These are phyloP conservation scores for Cyberlindnera petersonii DNA, from an alignment of 805 yeast genomes.

Conservation along the genomic window DNA sequence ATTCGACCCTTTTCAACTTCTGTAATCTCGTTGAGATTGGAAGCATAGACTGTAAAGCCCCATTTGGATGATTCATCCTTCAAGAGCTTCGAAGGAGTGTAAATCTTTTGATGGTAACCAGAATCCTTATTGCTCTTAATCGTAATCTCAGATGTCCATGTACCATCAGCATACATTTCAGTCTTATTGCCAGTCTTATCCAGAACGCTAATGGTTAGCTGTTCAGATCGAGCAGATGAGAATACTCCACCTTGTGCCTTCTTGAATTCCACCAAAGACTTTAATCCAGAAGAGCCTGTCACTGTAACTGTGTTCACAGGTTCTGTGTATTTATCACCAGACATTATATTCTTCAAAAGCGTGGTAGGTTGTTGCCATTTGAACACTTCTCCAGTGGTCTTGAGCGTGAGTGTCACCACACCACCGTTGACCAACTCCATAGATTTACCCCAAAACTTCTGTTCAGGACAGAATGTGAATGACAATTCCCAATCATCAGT, in stretches of 20 bases:
- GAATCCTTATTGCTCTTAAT: constrained; percentile 30
- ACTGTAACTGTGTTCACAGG: constrained; percentile 70
- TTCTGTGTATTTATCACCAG: constrained; percentile 93
- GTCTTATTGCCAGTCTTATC: constrained; percentile 21
- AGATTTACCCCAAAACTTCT: constrained; percentile 94
- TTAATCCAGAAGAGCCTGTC: constrained; percentile 62
- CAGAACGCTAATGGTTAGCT: constrained; percentile 35
- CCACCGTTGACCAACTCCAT: constrained; percentile 82
- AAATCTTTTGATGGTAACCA: constrained; percentile 41
- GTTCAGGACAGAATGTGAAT: constrained; percentile 68
- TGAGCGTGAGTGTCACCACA: constrained; percentile 50
- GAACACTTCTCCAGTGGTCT: constrained; percentile 60
- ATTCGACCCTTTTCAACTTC: constrained; percentile 56
- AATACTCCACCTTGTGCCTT: constrained; percentile 63
- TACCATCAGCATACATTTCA: constrained; percentile 45
- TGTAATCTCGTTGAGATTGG: constrained; percentile 77
- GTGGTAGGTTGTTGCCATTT: constrained; percentile 84
- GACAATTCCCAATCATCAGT: constrained; percentile 64
- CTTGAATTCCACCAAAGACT: constrained; percentile 70
- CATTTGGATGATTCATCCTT: constrained; percentile 57
- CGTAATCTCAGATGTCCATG: constrained; percentile 73
- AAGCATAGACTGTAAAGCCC: constrained; percentile 84
- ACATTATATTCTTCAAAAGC: constrained; percentile 77
- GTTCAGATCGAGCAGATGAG: constrained; percentile 73
- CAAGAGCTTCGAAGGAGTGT: constrained; percentile 70